phyloP scores from a whole-genome alignment of 768 basidiomycete species.

The Amylocystis lapponica region DNA sequence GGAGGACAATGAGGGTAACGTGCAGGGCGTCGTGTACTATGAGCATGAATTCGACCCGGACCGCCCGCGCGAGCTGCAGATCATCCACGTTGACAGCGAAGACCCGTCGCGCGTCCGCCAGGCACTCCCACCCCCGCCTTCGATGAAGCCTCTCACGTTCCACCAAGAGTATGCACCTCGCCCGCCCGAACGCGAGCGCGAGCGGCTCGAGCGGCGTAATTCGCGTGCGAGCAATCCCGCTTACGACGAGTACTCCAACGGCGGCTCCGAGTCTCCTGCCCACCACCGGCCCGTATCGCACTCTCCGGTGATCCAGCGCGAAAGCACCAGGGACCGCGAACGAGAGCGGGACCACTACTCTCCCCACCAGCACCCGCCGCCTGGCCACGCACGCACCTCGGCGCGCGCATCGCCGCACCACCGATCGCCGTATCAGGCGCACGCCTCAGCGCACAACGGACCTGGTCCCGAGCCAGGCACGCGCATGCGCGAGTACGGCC shows the following conservation, averaged over 20 bases:
- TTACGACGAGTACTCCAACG: conserved; percentile 14
- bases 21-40: conserved; percentile 8
- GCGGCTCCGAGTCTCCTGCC: conserved; percentile 3
- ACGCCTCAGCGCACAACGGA: conserved; percentile 1
- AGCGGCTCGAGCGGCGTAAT: conserved; percentile 12
- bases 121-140: conserved; percentile 8
- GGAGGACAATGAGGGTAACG: conserved; percentile 42
- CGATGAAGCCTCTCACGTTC: conserved; percentile 20
- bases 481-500: conserved; percentile 3
- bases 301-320: conserved; percentile 24
- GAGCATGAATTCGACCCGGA: conserved; percentile 11
- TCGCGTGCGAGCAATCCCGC: conserved; percentile 13
- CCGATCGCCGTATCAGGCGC: conserved; percentile 20
- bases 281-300: conserved; percentile 18
- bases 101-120: conserved; percentile 11
- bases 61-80: conserved; percentile 19
- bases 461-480: neutral
- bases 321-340: conserved; percentile 14
- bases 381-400: conserved; percentile 5
- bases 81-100: conserved; percentile 21
- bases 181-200: conserved; percentile 8
- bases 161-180: conserved; percentile 20
- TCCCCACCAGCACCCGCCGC: conserved; percentile 10
- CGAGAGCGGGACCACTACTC: conserved; percentile 19
- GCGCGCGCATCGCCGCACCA: conserved; percentile 19